A percentile compares a stretch with the other conserved stretches of the same genome.
Evolutionary conservation across 139 green algal genomes (phyloP).

Genomic region (Coccomyxa sp.): DNA sequence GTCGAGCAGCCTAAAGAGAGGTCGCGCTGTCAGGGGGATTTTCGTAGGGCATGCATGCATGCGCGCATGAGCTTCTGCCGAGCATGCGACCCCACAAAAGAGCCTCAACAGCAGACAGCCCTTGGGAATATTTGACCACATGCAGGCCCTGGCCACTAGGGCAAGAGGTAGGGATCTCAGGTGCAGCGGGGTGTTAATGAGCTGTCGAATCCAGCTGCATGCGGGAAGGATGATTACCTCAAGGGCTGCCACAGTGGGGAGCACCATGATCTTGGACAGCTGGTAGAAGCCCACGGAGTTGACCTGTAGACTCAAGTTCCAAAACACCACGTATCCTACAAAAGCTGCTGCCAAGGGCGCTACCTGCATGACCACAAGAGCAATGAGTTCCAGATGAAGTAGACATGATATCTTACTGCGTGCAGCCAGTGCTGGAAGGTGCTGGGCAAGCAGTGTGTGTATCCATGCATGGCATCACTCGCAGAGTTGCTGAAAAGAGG

Average conservation of each 20-base stretch:
- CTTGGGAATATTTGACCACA: too few relatives aligned
- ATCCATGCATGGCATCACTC: background rate
- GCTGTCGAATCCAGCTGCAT: too few relatives aligned
- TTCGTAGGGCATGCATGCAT: too few relatives aligned
- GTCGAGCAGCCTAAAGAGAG: too few relatives aligned
- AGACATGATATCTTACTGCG: conserved; percentile 6
- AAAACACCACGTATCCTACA: conserved; percentile 84
- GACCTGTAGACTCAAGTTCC: conserved; percentile 69
- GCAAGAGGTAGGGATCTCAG: too few relatives aligned
- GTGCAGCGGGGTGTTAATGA: too few relatives aligned
- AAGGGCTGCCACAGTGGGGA: conserved; percentile 64
- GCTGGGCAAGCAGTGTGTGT: background rate
- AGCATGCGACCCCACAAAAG: too few relatives aligned
- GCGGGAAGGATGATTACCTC: conserved; percentile 63
- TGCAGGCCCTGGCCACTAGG: too few relatives aligned
- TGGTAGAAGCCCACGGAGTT: conserved; percentile 91
- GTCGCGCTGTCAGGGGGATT: too few relatives aligned
- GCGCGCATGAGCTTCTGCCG: too few relatives aligned
- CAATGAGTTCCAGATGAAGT: conserved; percentile 59
- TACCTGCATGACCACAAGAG: conserved; percentile 34
- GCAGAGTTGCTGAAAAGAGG: background rate
- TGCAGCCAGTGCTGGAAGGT: conserved; percentile 17
- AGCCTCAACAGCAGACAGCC: too few relatives aligned
- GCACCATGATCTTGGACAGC: conserved; percentile 83
- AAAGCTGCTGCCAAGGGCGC: conserved; percentile 68